Evolutionary conservation across 306 rosid genomes (phyloP).

Genomic region (Benincasa hispida): DNA sequence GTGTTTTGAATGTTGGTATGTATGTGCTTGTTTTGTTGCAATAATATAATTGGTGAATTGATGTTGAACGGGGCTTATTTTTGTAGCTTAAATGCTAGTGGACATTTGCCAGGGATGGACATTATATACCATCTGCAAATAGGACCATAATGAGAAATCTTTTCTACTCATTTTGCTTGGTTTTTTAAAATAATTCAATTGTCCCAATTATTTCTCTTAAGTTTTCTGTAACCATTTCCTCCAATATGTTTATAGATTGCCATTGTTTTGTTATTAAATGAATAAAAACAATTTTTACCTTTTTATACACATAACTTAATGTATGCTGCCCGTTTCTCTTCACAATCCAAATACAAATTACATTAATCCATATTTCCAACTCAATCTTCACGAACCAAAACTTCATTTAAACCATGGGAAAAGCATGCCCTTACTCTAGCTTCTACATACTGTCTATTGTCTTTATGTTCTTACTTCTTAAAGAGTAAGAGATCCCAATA

Average conservation of each 20-base stretch:
- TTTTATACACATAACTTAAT: not conserved
- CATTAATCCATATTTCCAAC: not conserved
- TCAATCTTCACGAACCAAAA: not conserved
- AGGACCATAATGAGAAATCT: not conserved
- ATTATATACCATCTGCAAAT: not conserved
- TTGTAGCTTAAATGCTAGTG: not conserved
- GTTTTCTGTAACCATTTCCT: not conserved
- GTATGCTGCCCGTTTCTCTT: not conserved
- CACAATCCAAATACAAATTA: not conserved
- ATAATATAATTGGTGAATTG: not conserved
- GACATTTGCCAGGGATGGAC: not conserved
- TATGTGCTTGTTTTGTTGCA: constrained; percentile 2
- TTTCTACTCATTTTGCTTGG: not conserved
- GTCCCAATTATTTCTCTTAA: not conserved
- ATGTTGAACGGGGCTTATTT: not conserved
- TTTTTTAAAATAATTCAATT: not conserved
- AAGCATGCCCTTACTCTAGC: not conserved
- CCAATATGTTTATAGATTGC: not conserved
- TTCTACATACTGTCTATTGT: not conserved
- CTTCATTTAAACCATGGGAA: not conserved
- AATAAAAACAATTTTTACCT: not conserved
- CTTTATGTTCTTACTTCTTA: no score
- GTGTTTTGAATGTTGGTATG: constrained; percentile 20
- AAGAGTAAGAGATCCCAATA: not conserved
- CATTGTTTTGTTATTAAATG: not conserved